Conservation (phyloP, 441 rosid genomes). For the Viola pubescens region DNA sequence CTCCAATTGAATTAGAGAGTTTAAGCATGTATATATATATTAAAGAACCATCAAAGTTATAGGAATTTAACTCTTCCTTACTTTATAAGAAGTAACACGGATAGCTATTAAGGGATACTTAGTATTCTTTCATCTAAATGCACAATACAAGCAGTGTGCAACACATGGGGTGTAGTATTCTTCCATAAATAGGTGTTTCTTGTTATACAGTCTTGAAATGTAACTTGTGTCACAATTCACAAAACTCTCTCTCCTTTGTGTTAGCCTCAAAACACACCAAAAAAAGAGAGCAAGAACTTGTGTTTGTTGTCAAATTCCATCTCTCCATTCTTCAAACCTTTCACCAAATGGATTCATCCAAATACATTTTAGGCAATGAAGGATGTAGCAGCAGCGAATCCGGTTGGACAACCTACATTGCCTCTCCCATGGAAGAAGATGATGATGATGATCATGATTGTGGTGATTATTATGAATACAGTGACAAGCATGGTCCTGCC, state of each 20-base stretch:
- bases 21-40: too few species aligned
- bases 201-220: neutral
- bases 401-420: constrained; percentile 83
- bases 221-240: neutral
- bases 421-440: constrained; percentile 60
- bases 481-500: constrained; percentile 12
- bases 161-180: neutral
- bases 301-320: neutral
- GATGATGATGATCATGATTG: constrained; percentile 22
- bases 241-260: neutral
- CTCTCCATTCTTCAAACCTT: neutral
- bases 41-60: too few species aligned
- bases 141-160: too few species aligned
- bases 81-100: too few species aligned
- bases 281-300: too few species aligned
- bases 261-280: neutral
- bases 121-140: too few species aligned
- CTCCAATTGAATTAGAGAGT: too few species aligned
- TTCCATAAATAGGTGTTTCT: neutral
- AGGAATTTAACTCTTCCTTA: too few species aligned
- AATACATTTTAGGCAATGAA: constrained; percentile 31
- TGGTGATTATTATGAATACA: constrained; percentile 24
- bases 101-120: too few species aligned
- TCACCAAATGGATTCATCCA: constrained; percentile 34
- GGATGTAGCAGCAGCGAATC: constrained; percentile 92